These are phyloP conservation scores for Chlorella vulgaris DNA, from an alignment of 139 green algal species.

Conservation along the genomic window DNA sequence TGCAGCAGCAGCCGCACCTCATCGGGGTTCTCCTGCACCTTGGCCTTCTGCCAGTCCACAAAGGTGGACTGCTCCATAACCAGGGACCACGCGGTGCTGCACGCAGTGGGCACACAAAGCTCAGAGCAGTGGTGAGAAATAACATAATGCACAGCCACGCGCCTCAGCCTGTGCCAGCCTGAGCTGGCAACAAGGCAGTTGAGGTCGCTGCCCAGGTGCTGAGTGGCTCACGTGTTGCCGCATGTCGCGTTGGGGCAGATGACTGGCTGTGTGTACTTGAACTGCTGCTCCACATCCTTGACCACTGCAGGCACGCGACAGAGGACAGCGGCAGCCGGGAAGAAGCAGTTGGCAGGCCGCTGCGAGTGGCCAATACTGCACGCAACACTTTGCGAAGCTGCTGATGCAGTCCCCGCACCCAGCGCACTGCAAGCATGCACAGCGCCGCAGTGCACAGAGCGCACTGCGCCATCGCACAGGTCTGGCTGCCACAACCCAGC, in stretches of 20 bases:
- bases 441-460: no score
- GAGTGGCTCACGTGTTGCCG: conserved; percentile 76
- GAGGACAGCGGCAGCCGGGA: neutral
- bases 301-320: conserved; percentile 37
- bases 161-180: no score
- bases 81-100: conserved; percentile 70
- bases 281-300: conserved; percentile 94
- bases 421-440: no score
- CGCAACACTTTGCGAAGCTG: no score
- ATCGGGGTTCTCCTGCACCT: conserved; percentile 94
- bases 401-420: no score
- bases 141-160: no score
- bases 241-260: conserved; percentile 91
- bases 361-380: no score
- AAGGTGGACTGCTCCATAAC: conserved; percentile 92
- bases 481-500: neutral
- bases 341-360: neutral
- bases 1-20: conserved; percentile 67
- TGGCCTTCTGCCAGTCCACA: conserved; percentile 97
- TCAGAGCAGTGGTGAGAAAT: no score
- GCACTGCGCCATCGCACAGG: no score
- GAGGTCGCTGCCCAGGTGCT: no score
- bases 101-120: neutral
- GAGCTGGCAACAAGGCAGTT: no score
- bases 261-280: conserved; percentile 93